Evolutionary conservation across 345 rosid genomes (phyloP), one percentile per base, ranked within the genome.

Genomic region (Geranium rotundifolium): DNA sequence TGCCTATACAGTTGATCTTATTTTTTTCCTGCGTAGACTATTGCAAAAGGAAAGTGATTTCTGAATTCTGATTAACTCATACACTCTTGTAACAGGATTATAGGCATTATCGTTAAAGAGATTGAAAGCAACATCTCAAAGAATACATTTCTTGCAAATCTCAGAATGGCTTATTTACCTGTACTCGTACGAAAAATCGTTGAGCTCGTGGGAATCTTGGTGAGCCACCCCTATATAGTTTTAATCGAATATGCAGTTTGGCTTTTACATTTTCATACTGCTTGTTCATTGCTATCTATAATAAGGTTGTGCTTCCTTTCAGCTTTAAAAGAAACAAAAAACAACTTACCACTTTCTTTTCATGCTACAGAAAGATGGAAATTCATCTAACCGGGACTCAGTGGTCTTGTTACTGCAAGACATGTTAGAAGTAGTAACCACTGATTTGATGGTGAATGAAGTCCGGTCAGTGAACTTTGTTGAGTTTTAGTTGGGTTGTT

Each of bases 401-500:
- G 91, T 89, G 77, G 95, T 87, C 65, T 76, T 92, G 67, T 72
- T 89, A 77, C 81, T 92, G 65, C 98, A 84, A 72, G 98, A 92
- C 72, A 92, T 89, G 97, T 72, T 92, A 70, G 98, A 92, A 82
- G 91, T 92, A 57, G 93, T 86, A 37, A 80, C 90, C n/a, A 86
- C 85, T 59, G 97, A 92, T 82, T 83, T 92, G 96, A 87, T 86
- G 96, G 84, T 82, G 75, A 89, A 76, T 70, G 98, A 92, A 77
- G 89, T 75, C 66, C 87, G 98, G 98, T 92, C 58, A 68, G 95
- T 76, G 61, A 34, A 69, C 70, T 68, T 59, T 71, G 67, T 72
- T 60, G 29, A 17, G 46, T 50, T 19, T 19, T 56, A 55, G 34
- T 58, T 67, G 59, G 17, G 63, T 65, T 60, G 59, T 37, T 67